These are phyloP conservation scores for Globisporangium mamillatum DNA, from an alignment of 352 stramenopile species.

Conservation along the genomic window DNA sequence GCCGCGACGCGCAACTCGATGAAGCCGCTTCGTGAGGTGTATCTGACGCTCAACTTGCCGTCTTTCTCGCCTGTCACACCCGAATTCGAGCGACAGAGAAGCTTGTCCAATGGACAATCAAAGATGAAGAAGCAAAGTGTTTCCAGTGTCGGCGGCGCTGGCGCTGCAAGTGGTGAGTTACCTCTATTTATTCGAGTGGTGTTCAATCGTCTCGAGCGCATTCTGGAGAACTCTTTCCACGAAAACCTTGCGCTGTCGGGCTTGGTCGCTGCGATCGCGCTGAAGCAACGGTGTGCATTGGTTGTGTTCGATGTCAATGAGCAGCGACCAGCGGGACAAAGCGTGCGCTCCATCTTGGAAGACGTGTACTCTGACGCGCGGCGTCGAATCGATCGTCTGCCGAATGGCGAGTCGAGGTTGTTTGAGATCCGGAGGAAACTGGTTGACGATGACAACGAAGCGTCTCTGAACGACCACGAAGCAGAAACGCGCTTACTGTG, in stretches of 20 bases:
- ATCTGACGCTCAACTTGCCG: slow-evolving; percentile 62
- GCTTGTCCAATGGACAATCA: slow-evolving; percentile 3
- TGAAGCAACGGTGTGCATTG: slow-evolving; percentile 47
- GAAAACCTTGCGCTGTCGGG: slow-evolving; percentile 83
- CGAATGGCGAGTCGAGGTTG: slow-evolving; percentile 41
- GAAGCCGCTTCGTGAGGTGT: slow-evolving; percentile 64
- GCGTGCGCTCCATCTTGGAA: slow-evolving; percentile 75
- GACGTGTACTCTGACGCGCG: slow-evolving; percentile 70
- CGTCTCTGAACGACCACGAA: slow-evolving; percentile 58
- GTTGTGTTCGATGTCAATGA: slow-evolving; percentile 63
- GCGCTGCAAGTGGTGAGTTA: slow-evolving; percentile 13
- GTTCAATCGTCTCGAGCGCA: slow-evolving; percentile 65
- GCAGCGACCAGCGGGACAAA: slow-evolving; percentile 34
- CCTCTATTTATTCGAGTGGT: slow-evolving; percentile 74
- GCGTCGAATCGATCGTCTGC: slow-evolving; percentile 55
- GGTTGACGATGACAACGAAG: slow-evolving; percentile 65
- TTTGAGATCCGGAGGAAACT: slow-evolving; percentile 62
- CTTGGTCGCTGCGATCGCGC: slow-evolving; percentile 65
- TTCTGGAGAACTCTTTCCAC: slow-evolving; percentile 81
- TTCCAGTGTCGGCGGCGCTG: slow-evolving; percentile 2
- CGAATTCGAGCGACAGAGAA: slow-evolving; percentile 16
- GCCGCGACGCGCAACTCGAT: slow-evolving; percentile 57
- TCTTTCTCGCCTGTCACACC: slow-evolving; percentile 63
- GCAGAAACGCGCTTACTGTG: slow-evolving; percentile 62
- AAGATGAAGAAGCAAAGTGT: slow-evolving; percentile 9